Conservation (phyloP, 2,329 filamentous ascomycete genomes). For the Magnaporthales sp. region DNA sequence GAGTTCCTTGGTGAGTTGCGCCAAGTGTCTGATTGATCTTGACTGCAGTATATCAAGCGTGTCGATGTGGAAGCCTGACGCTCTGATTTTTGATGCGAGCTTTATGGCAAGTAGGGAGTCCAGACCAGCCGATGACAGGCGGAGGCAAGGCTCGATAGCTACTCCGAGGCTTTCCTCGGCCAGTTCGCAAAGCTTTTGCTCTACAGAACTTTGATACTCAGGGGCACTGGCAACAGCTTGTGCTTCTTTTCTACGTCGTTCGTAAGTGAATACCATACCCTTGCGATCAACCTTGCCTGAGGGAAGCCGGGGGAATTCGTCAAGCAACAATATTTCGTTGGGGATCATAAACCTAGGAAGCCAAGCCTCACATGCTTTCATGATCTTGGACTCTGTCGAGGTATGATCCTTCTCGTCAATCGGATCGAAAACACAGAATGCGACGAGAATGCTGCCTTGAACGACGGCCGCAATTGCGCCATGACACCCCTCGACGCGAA, state of each 20-base stretch:
- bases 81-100: conserved; percentile 56
- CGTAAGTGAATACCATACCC: conserved; percentile 47
- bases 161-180: conserved; percentile 18
- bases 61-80: conserved; percentile 42
- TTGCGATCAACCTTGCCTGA: conserved; percentile 80
- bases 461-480: conserved; percentile 60
- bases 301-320: conserved; percentile 62
- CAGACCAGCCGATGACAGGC: conserved; percentile 24
- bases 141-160: conserved; percentile 17
- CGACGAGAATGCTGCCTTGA: conserved; percentile 54
- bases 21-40: conserved; percentile 28
- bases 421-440: conserved; percentile 56
- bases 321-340: conserved; percentile 56
- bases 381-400: conserved; percentile 26
- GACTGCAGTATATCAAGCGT: conserved; percentile 55
- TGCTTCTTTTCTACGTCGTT: neutral
- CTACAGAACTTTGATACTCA: conserved; percentile 14
- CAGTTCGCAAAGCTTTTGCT: conserved; percentile 24
- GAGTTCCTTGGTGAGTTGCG: conserved; percentile 7
- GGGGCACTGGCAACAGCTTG: neutral
- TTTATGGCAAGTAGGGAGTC: conserved; percentile 33
- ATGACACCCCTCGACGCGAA: conserved; percentile 53
- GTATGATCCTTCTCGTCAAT: neutral
- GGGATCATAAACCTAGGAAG: conserved; percentile 80
- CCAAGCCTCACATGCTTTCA: conserved; percentile 60